These are phyloP conservation scores for Melampsora larici-populina DNA, from an alignment of 1,284 basidiomycete species.

Conservation along the genomic window DNA sequence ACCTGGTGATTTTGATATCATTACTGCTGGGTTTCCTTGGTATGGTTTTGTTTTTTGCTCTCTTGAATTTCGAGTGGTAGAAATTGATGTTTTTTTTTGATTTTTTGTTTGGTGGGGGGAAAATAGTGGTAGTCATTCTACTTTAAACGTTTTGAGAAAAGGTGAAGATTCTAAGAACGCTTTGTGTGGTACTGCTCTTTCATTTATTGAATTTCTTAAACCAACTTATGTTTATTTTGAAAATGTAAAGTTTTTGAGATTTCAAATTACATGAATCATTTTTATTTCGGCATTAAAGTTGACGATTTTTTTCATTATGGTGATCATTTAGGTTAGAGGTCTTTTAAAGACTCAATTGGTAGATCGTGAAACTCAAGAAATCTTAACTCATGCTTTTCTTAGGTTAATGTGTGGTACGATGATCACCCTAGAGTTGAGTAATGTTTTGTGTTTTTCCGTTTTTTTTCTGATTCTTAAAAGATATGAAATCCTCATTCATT, in stretches of 20 bases:
- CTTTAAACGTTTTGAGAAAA: conserved; percentile 25
- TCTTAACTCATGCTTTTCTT: conserved; percentile 16
- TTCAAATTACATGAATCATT: too few species aligned
- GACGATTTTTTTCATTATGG: too few species aligned
- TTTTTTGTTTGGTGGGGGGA: too few species aligned
- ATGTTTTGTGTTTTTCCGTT: too few species aligned
- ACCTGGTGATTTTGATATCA: conserved; percentile 27
- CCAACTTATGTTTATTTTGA: conserved; percentile 33
- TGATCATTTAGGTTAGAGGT: conserved; percentile 13
- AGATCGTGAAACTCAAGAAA: not conserved
- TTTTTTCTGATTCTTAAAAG: too few species aligned
- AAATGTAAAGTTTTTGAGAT: conserved; percentile 33
- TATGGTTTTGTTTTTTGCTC: not conserved
- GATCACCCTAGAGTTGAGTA: conserved; percentile 18
- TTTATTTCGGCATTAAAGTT: too few species aligned
- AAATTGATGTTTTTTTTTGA: not conserved
- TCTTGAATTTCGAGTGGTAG: not conserved
- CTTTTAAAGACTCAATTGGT: conserved; percentile 26
- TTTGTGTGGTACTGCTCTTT: conserved; percentile 25
- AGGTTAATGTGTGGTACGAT: conserved; percentile 24
- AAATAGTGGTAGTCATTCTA: conserved; percentile 36
- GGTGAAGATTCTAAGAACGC: conserved; percentile 31
- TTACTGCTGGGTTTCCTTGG: conserved; percentile 40
- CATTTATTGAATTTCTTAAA: conserved; percentile 23
- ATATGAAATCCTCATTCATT: too few species aligned